Conservation (phyloP, 2,329 filamentous ascomycete genomes). For the Metarhizium humberi region DNA sequence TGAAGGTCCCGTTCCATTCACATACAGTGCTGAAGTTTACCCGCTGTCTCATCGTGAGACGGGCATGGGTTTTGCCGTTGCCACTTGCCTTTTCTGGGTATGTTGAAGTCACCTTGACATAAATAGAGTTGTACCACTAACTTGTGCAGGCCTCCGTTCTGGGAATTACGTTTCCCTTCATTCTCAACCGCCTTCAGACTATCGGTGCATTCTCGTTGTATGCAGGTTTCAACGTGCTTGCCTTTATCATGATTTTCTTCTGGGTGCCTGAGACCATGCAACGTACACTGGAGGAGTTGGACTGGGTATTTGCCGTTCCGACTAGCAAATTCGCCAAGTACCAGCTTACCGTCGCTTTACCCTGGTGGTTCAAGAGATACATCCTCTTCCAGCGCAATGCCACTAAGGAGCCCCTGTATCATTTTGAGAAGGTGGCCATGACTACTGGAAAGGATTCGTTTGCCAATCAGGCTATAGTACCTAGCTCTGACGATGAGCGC, state of each 20-base stretch:
- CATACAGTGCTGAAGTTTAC: constrained; percentile 55
- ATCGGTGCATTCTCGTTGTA: constrained; percentile 39
- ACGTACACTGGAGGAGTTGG: constrained; percentile 39
- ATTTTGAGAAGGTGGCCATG: constrained; percentile 21
- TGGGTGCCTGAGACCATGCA: constrained; percentile 44
- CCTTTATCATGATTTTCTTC: constrained; percentile 44
- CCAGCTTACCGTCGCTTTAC: constrained; percentile 21
- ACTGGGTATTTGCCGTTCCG: constrained; percentile 41
- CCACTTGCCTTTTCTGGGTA: constrained; percentile 46
- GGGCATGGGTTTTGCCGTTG: constrained; percentile 55
- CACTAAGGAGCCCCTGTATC: constrained; percentile 25
- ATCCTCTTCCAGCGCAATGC: constrained; percentile 22
- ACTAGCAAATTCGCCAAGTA: constrained; percentile 31
- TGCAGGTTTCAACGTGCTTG: constrained; percentile 45
- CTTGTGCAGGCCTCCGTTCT: constrained; percentile 30
- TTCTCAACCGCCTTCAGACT: constrained; percentile 26
- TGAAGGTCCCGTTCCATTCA: constrained; percentile 54
- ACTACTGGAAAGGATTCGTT: not conserved
- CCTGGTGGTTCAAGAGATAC: constrained; percentile 23
- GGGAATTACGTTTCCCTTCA: constrained; percentile 40
- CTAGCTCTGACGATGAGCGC: constrained; percentile 1
- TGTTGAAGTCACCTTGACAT: not conserved
- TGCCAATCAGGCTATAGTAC: not conserved
- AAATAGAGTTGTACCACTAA: not conserved
- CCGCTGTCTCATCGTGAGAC: constrained; percentile 54